A percentile compares a stretch with the other conserved stretches of the same genome.
These are phyloP conservation scores for Boletus patriciae DNA, from an alignment of 768 basidiomycete species.

Conservation along the genomic window DNA sequence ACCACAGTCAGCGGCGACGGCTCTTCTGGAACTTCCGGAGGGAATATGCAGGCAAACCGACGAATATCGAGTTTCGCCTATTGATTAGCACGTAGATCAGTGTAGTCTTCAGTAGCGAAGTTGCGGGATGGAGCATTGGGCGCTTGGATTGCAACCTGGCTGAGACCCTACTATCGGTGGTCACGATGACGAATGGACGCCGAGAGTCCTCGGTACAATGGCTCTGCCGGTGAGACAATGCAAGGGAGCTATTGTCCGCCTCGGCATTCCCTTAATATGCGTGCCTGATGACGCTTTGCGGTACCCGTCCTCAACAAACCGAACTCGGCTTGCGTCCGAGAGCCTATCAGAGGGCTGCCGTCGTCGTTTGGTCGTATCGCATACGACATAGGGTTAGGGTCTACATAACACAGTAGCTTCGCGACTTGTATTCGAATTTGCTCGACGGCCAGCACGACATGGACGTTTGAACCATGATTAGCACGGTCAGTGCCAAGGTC, in stretches of 20 bases:
- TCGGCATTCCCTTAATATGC: no score
- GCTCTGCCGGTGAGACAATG: background rate
- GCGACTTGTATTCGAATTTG: no score
- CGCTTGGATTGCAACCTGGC: constrained; percentile 11
- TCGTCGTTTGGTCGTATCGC: no score
- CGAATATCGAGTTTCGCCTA: constrained; percentile 23
- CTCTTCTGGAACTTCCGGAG: constrained; percentile 8
- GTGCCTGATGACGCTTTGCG: no score
- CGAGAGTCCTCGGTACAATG: no score
- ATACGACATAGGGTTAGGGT: background rate
- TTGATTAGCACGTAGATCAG: background rate
- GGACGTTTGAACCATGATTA: background rate
- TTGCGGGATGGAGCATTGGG: constrained; percentile 3
- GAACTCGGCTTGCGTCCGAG: no score
- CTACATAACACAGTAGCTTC: no score
- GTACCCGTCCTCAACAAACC: no score
- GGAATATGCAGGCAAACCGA: constrained; percentile 28
- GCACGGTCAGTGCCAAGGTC: background rate
- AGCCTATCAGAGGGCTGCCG: no score
- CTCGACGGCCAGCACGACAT: background rate
- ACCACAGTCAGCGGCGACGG: constrained; percentile 1
- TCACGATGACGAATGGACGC: background rate
- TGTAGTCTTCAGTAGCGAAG: background rate
- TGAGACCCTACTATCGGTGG: constrained; percentile 4
- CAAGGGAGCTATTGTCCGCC: no score